A percentile compares a stretch with the other conserved stretches of the same genome.
Evolutionary conservation across 495 filamentous ascomycete species (phyloP).

Genomic region (Penicillium diatomitis): DNA sequence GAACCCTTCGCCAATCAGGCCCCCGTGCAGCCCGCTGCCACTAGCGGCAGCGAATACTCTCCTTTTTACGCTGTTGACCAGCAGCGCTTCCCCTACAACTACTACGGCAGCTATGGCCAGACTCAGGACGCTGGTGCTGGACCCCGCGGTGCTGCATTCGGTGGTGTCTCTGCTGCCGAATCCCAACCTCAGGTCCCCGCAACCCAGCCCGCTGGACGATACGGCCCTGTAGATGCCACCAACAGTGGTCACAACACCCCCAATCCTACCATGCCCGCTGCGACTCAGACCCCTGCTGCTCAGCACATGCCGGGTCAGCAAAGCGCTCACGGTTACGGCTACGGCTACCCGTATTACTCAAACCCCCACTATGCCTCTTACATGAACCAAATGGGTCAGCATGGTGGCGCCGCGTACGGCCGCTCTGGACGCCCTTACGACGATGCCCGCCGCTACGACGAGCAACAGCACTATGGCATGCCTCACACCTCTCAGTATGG

Average conservation of each 20-base stretch:
- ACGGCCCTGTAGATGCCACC: slow-evolving; percentile 63
- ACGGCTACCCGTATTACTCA: slow-evolving; percentile 69
- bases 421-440: slow-evolving; percentile 48
- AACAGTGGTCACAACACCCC: slow-evolving; percentile 84
- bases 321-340: slow-evolving; percentile 49
- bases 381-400: slow-evolving; percentile 56
- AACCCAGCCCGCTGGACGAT: slow-evolving; percentile 57
- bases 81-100: slow-evolving; percentile 70
- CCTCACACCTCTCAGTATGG: slow-evolving; percentile 51
- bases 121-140: slow-evolving; percentile 67
- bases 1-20: slow-evolving; percentile 51
- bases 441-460: slow-evolving; percentile 46
- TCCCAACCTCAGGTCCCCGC: slow-evolving; percentile 68
- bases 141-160: slow-evolving; percentile 62
- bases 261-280: slow-evolving; percentile 64
- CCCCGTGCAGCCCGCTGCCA: slow-evolving; percentile 37
- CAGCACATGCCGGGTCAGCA: slow-evolving; percentile 58
- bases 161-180: slow-evolving; percentile 62
- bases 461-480: slow-evolving; percentile 36
- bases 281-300: slow-evolving; percentile 52
- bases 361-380: slow-evolving; percentile 74
- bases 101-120: slow-evolving; percentile 68
- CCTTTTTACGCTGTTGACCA: slow-evolving; percentile 82
- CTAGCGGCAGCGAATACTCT: slow-evolving; percentile 71
- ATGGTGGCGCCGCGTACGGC: slow-evolving; percentile 35